Conservation (phyloP, 129 eudicot species). For the Ambrosia trifida region DNA sequence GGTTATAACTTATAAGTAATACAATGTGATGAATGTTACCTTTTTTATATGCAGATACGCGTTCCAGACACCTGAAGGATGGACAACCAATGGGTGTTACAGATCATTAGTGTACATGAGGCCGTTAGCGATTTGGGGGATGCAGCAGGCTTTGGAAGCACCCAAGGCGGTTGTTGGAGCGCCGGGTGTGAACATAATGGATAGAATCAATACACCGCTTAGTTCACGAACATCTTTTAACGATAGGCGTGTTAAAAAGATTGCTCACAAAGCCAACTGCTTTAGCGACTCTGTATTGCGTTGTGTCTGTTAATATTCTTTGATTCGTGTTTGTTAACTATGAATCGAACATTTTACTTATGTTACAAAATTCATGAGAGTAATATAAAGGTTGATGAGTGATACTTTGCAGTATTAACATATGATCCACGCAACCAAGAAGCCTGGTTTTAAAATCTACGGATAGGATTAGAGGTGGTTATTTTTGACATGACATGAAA, state of each 20-base stretch:
- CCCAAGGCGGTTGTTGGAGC: constrained; percentile 54
- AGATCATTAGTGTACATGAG: constrained; percentile 94
- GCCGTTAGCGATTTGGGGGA: constrained; percentile 92
- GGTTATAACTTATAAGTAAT: background rate
- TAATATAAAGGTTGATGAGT: background rate
- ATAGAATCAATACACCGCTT: constrained; percentile 45
- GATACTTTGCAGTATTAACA: constrained; percentile 36
- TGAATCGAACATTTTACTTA: constrained; percentile 7
- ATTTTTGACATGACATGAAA: background rate
- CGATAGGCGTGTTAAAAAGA: constrained; percentile 52
- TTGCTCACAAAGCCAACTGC: constrained; percentile 49
- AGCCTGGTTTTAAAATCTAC: constrained; percentile 54
- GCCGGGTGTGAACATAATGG: constrained; percentile 65
- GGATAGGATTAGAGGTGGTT: background rate
- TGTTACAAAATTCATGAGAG: constrained; percentile 9
- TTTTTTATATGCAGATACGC: constrained; percentile 53
- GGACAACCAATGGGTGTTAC: constrained; percentile 88
- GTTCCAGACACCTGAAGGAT: constrained; percentile 96
- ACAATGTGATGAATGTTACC: background rate
- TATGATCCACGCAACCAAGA: constrained; percentile 83
- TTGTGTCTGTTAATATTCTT: constrained; percentile 55
- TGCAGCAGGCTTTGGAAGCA: constrained; percentile 72
- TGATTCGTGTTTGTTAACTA: background rate
- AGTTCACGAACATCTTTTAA: constrained; percentile 42
- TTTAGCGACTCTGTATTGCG: constrained; percentile 52